Base-by-base conservation (phyloP, 257 asterid species). In the Osmanthus fragrans region DNA sequence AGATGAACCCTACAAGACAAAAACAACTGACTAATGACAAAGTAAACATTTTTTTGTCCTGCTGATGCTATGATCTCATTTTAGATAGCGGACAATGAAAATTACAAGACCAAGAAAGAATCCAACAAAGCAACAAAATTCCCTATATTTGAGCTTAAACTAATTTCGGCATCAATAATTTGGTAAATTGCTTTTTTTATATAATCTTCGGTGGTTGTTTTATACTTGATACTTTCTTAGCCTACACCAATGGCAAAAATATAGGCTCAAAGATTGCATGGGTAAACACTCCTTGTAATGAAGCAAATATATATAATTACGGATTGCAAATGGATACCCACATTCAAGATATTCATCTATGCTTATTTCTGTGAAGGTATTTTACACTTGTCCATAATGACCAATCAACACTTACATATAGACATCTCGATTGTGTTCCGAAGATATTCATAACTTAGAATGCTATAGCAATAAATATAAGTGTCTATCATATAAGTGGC, bases 1-100 rank as follows among this genome's bases (percentile, higher is more conserved):
- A 71, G 94, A 87, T 77, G 92, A 80, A 81, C 91, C 89, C 96
- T 93, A 80, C 54, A 82, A 75, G 80, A 82, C 23, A 79, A 77
- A 76, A 79, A 73, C 36, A 49, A 78, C 37, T 16, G 60, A 67
- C 65, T 45, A 78, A 77, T 63, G 45, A 75, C 76, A 69, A 80
- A 70, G 36, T 63, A 25, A 25, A 63, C 9, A 32, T 23, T 27
- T 8, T 58, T 63, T 23, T 63, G 69, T 73, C 27, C 32, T 33
- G 29, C 33, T 3, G 11, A 76, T 74, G 65, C 70, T 12, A 30
- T 67, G 30, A 69, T 45, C 66, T 39, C 68, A 54, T 77, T 33
- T 58, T 65, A 45, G 63, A 77, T 67, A 76, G 23, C 39, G 68
- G 39, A 40, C 7, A 65, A 71, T 8, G 64, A 16, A 70, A 63